phyloP scores from a whole-genome alignment of 371 early-diverging fungal genomes.

The Rhizopus delemar region DNA sequence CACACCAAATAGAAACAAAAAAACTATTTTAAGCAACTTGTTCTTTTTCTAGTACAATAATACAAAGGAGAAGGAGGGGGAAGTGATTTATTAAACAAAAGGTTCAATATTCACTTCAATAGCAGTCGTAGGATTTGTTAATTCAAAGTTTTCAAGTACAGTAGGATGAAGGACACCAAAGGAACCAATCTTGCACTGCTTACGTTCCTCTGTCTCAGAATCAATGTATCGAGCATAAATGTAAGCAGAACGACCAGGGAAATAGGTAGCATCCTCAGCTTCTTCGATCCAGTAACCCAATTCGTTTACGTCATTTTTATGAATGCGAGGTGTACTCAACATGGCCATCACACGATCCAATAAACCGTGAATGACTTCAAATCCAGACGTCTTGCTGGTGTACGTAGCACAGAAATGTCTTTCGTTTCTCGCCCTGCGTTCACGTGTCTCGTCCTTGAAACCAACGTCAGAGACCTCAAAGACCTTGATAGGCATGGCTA shows the following conservation, averaged over 20 bases:
- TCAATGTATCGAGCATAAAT: constrained; percentile 66
- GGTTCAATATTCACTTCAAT: constrained; percentile 96
- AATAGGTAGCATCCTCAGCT: constrained; percentile 81
- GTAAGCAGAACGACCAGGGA: constrained; percentile 91
- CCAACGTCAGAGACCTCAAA: constrained; percentile 99
- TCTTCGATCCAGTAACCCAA: constrained; percentile 86
- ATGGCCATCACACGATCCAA: constrained; percentile 90
- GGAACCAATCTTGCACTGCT: constrained; percentile 68
- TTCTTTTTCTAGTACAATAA: constrained; percentile 5
- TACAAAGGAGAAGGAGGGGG: not conserved
- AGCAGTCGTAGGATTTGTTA: constrained; percentile 84
- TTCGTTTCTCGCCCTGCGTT: constrained; percentile 89
- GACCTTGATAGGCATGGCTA: constrained; percentile 91
- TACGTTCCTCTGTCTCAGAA: constrained; percentile 46
- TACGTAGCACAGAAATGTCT: constrained; percentile 90
- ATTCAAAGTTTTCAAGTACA: constrained; percentile 84
- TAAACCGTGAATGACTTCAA: constrained; percentile 95
- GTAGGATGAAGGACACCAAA: constrained; percentile 95
- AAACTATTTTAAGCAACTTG: not conserved
- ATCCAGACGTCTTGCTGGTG: constrained; percentile 85
- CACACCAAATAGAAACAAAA: not conserved
- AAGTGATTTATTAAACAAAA: constrained; percentile 68
- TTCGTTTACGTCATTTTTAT: constrained; percentile 34
- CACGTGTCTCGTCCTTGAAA: constrained; percentile 77
- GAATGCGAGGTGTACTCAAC: constrained; percentile 61